Conservation (phyloP, 2,329 filamentous ascomycete genomes). For the Diaporthe aspalathi region DNA sequence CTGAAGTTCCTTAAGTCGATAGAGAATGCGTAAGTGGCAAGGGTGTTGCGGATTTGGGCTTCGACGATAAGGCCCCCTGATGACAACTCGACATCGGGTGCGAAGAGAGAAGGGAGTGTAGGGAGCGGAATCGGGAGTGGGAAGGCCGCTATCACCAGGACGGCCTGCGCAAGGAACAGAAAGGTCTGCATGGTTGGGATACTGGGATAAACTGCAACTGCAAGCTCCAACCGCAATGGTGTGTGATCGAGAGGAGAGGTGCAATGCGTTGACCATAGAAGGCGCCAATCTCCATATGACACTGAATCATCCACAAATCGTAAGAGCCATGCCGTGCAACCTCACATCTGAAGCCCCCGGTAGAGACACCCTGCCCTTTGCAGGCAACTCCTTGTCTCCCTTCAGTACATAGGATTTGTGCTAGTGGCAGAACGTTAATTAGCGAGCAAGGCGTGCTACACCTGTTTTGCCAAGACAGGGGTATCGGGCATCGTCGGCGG, state of each 20-base stretch:
- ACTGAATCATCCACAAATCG: neutral
- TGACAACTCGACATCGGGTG: neutral
- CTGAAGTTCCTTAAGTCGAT: conserved; percentile 11
- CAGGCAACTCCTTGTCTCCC: neutral
- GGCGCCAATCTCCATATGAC: neutral
- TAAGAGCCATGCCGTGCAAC: neutral
- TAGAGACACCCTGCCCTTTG: neutral
- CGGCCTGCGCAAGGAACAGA: neutral
- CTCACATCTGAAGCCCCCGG: neutral
- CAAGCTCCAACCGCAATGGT: too few relatives aligned
- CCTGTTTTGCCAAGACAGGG: neutral
- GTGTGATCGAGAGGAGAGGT: neutral
- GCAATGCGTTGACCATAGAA: neutral
- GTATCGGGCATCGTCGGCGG: neutral
- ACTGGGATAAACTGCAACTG: too few relatives aligned
- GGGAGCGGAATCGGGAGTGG: neutral
- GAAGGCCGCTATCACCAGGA: neutral
- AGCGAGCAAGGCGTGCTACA: neutral
- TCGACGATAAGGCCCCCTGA: neutral
- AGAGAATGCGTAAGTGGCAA: neutral
- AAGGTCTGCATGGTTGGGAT: neutral
- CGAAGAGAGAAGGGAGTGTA: neutral
- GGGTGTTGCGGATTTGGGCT: conserved; percentile 6
- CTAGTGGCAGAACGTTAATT: neutral
- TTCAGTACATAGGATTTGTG: neutral